Evolutionary conservation across 495 filamentous ascomycete species (phyloP), one percentile per base, ranked within the genome.

Genomic region (Apiosordaria backusii): DNA sequence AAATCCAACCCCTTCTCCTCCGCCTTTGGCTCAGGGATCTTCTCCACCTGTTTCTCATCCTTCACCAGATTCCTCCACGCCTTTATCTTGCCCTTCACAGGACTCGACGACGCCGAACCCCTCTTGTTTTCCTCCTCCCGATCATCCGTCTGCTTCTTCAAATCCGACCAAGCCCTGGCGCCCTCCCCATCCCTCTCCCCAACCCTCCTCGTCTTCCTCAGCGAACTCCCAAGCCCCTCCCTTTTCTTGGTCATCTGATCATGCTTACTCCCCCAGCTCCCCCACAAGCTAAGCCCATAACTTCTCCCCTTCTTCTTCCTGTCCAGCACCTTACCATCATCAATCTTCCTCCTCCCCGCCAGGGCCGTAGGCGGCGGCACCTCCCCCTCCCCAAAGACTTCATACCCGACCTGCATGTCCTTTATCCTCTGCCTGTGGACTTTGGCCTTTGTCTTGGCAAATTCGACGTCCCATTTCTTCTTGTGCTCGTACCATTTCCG

Each of bases 211-310:
- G 68, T 50, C 26, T 70, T 74, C 0, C 15, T 22, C 7, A 22
- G 24, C 19, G 16, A 13, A 5, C 57, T 23, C 23, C 63, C 61
- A 52, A 72, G 75, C 15, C 75, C 79, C 0, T 76, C 77, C 52
- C 78, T 75, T 25, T 78, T 10, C 66, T 21, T 45, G 0, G 62
- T 27, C 54, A 82, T 84, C 78, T 93, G 84, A 73, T 97, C 93
- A 68, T 97, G 93, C 71, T 88, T 95, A 67, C 89, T 92, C 13
- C 90, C 93, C 89, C 92, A 92, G 13, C 86, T 78, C 55, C 86
- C 89, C 93, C 93, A 97, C 29, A 97, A 76, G 35, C 86, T 86
- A 77, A 97, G 81, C 3, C 92, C 92, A 74, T 88, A 86, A 69
- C 90, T 89, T 77, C 83, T 86, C 60, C 74, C 84, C 73, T 77